Base-by-base conservation (phyloP, 208 protist genomes). In the Histomonas meleagridis region DNA sequence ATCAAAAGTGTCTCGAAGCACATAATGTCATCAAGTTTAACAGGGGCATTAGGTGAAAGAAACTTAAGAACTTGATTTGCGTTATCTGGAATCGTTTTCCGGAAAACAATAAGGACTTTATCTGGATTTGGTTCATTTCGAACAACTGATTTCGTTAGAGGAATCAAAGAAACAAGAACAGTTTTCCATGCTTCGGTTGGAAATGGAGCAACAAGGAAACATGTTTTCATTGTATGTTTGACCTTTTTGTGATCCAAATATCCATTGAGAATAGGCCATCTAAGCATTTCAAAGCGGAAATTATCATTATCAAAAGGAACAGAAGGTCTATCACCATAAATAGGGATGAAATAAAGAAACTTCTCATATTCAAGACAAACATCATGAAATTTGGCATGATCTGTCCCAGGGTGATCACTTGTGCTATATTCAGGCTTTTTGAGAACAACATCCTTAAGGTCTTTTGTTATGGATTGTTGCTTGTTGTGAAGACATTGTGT, bases 361-460 rank as follows among this genome's bases (percentile, higher is more conserved):
- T 86, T 86, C 55, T 86, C 40, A 46, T 55, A 86, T 55, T 86
- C 76, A 14, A 86, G 38, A 49, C 76, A 86, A 55, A 86, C 76
- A 26, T 86, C 23, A 16, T 86, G 43, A 7, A 86, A 55, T 86
- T 86, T 48, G 16, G 60, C 60, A 32, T 65, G 60, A n/a, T 65
- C 60, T 7, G 3, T 12, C 7, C 7, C 7, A 32, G 60, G 60
- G n/a, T 65, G 21, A 65, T 65, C 60, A n/a, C 60, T 65, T 28
- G 60, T 65, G 23, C 60, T 65, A 28, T 55, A 55, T 16, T 48
- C n/a, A 35, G 38, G 23, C 55, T 57, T 86, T 21, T 48, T 14
- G 40, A 35, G 40, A 10, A 5, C 1, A 43, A 72, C 40, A 40
- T 40, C 32, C 40, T 72, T 72, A 32, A 72, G 32, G 3, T 72